Evolutionary conservation across 495 filamentous ascomycete species (phyloP), one percentile per base, ranked within the genome.

Genomic region (Saxophila tyrrhenica): DNA sequence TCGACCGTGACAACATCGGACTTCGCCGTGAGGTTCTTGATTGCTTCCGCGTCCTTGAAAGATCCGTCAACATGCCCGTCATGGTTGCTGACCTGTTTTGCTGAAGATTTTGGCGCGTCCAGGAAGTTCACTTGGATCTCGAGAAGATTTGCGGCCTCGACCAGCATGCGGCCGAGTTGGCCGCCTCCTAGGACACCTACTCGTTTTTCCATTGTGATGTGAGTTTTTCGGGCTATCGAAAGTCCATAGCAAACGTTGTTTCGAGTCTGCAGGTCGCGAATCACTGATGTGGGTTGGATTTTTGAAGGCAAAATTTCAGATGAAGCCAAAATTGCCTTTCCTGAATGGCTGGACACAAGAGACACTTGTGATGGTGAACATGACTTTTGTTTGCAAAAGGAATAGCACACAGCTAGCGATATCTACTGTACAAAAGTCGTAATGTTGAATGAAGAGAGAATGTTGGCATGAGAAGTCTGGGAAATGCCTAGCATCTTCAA

Each of bases 1-100:
- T 98, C 92, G n/a, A 92, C 85, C 8, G 94, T 96, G 25, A 98
- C 69, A 15, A 95, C 78, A 65, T 95, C 88, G 60, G 85, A 92
- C 7, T 75, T 66, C 38, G 77, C 72, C 5, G 94, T 89, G 9
- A 98, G 75, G 64, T 87, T 71, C 16, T 80, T 81, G 56, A 98
- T 84, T 25, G 83, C 82, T 23, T 79, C 78, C 1, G 79, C 70
- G 61, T 95, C 83, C 63, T 84, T 86, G 73, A 94, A 94, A 1
- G 87, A 94, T 44, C 89, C 89, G 32, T 81, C 76, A 42, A 96
- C 78, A 67, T 96, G 89, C 54, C 69, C 70, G 58, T 76, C 70
- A 56, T 83, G 81, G 52, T 78, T 76, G 68, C 86, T 91, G 65
- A 92, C 82, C 74, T 96, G 92, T 72, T 95, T 95, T 55, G 92